phyloP scores from a whole-genome alignment of 2,329 filamentous ascomycete genomes.

The Colletotrichum eremochloae region DNA sequence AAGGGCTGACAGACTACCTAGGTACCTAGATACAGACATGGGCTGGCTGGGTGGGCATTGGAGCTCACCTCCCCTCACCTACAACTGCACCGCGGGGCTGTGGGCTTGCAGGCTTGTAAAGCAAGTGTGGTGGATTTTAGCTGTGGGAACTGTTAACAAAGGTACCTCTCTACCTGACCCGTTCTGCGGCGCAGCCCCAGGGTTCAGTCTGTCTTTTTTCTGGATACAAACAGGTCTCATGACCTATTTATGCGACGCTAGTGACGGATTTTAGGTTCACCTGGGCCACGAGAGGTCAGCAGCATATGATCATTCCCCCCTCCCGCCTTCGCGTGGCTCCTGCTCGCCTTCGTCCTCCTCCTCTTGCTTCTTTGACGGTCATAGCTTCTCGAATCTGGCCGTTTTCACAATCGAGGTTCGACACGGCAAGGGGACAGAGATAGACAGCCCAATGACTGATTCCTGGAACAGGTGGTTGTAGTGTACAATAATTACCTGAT shows the following conservation, averaged over 20 bases:
- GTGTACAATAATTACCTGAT: neutral
- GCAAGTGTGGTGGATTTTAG: neutral
- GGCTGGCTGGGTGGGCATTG: neutral
- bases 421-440: neutral
- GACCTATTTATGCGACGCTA: slow-evolving; percentile 44
- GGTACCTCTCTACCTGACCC: slow-evolving; percentile 29
- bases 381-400: slow-evolving; percentile 1
- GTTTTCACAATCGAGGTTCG: slow-evolving; percentile 5
- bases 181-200: slow-evolving; percentile 33
- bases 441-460: neutral
- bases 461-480: neutral
- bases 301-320: slow-evolving; percentile 41
- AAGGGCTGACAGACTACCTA: too few species aligned
- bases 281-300: slow-evolving; percentile 42
- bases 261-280: slow-evolving; percentile 42
- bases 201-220: slow-evolving; percentile 39
- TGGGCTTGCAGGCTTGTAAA: slow-evolving; percentile 6
- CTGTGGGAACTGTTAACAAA: slow-evolving; percentile 24
- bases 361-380: neutral
- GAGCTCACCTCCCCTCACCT: slow-evolving; percentile 3
- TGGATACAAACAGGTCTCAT: slow-evolving; percentile 44
- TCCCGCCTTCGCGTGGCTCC: slow-evolving; percentile 6
- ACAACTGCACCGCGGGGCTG: slow-evolving; percentile 20
- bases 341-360: neutral
- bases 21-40: neutral